Percentiles rank a stretch among this genome's conserved stretches.
Evolutionary conservation across 2,329 filamentous ascomycete species (phyloP).

Genomic region (Bipolaris bicolor): DNA sequence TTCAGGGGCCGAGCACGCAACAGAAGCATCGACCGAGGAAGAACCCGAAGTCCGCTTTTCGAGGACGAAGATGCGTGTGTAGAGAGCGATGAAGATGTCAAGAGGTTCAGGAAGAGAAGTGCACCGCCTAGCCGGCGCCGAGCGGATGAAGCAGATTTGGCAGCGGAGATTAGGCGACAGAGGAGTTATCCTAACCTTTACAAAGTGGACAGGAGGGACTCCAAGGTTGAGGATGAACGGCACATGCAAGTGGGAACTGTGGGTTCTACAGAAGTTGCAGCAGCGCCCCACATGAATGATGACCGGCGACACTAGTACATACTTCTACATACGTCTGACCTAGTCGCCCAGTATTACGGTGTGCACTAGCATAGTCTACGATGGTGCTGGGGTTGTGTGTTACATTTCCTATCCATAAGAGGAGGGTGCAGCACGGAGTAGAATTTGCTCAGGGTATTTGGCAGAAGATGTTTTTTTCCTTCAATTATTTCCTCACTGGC

Average conservation of each 20-base stretch:
- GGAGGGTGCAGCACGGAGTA: neutral
- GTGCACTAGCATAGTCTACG: neutral
- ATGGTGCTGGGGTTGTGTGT: neutral
- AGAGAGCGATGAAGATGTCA: slow-evolving; percentile 34
- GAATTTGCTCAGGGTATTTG: neutral
- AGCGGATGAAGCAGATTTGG: slow-evolving; percentile 23
- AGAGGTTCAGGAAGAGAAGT: slow-evolving; percentile 41
- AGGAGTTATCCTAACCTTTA: slow-evolving; percentile 48
- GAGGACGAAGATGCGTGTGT: slow-evolving; percentile 31
- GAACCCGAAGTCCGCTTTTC: slow-evolving; percentile 32
- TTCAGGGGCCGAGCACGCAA: slow-evolving; percentile 41
- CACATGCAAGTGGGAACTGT: slow-evolving; percentile 1
- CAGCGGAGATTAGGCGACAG: slow-evolving; percentile 40
- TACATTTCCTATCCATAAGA: neutral
- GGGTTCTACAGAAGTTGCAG: slow-evolving; percentile 1
- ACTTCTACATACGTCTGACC: neutral
- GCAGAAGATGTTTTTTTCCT: neutral
- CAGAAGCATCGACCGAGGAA: slow-evolving; percentile 28
- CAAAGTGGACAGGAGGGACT: slow-evolving; percentile 26
- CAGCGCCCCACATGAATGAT: neutral
- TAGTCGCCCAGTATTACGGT: neutral
- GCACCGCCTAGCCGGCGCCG: slow-evolving; percentile 44
- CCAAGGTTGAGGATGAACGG: slow-evolving; percentile 13
- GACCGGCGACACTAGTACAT: neutral
- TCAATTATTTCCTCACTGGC: too few relatives aligned